Conservation (phyloP, 805 yeast genomes). For the Diddensiella santjacobensis region DNA sequence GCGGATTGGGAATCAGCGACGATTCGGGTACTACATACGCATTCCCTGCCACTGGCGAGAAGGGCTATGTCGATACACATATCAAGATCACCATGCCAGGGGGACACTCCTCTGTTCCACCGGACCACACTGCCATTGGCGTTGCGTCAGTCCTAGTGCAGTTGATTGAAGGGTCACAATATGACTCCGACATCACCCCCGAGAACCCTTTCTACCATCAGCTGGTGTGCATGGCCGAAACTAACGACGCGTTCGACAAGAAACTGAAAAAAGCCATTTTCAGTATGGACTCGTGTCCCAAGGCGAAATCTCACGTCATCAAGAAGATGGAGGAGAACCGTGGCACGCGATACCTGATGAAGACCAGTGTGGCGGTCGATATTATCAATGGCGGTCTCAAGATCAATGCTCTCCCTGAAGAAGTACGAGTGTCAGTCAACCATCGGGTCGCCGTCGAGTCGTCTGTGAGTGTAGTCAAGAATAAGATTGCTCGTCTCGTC, state of each 20-base stretch:
- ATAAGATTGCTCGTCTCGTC: slow-evolving; percentile 37
- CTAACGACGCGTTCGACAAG: slow-evolving; percentile 35
- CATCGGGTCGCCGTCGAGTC: slow-evolving; percentile 60
- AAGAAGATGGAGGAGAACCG: background rate
- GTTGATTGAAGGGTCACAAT: slow-evolving; percentile 55
- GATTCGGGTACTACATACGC: slow-evolving; percentile 48
- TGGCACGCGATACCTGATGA: slow-evolving; percentile 31
- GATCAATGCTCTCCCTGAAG: slow-evolving; percentile 70
- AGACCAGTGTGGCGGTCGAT: slow-evolving; percentile 62
- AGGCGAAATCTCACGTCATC: slow-evolving; percentile 19
- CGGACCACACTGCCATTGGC: slow-evolving; percentile 78
- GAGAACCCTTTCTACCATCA: slow-evolving; percentile 58
- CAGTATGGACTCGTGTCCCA: slow-evolving; percentile 13
- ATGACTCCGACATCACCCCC: slow-evolving; percentile 42
- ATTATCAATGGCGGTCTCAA: slow-evolving; percentile 67
- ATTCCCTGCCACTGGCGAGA: slow-evolving; percentile 56
- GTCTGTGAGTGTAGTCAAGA: slow-evolving; percentile 40
- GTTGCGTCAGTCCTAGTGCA: slow-evolving; percentile 57
- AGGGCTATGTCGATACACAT: slow-evolving; percentile 51
- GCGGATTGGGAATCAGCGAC: slow-evolving; percentile 40
- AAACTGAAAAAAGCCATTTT: slow-evolving; percentile 23
- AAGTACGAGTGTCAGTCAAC: slow-evolving; percentile 48
- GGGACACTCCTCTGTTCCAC: slow-evolving; percentile 80
- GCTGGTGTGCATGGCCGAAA: slow-evolving; percentile 62
- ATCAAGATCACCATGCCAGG: slow-evolving; percentile 59